These are phyloP conservation scores for Volvox carteri DNA, from an alignment of 163 green algal genomes.

Conservation along the genomic window DNA sequence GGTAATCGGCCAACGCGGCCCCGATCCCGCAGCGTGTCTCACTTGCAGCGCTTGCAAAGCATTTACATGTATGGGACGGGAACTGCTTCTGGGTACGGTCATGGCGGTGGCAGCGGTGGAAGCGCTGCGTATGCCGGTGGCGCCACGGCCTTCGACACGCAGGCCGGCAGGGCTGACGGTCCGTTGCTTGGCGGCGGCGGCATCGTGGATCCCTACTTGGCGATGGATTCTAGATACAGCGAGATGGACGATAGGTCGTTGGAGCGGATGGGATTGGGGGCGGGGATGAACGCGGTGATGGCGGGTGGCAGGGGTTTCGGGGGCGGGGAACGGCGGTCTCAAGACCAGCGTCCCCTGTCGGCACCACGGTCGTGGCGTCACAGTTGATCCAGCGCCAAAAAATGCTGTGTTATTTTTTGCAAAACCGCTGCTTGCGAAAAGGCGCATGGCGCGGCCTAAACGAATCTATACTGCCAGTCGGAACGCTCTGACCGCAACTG, in stretches of 20 bases:
- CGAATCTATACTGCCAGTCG: no score
- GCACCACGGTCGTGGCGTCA: constrained; percentile 6
- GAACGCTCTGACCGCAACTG: no score
- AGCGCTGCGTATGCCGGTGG: neutral
- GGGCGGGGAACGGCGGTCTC: neutral
- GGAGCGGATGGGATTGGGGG: neutral
- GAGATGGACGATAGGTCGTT: neutral
- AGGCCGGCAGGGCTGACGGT: neutral
- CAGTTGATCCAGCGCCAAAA: neutral
- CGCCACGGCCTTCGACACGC: no score
- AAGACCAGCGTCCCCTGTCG: neutral
- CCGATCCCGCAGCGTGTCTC: neutral
- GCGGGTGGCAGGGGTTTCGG: neutral
- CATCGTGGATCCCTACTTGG: no score
- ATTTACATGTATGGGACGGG: neutral
- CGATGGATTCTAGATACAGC: neutral
- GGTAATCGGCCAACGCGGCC: neutral
- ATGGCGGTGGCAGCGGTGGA: neutral
- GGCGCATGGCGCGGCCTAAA: no score
- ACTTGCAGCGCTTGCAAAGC: neutral
- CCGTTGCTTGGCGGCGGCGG: neutral
- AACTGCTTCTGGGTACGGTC: neutral
- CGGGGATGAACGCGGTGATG: neutral
- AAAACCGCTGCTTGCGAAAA: no score
- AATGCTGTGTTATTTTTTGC: neutral